Evolutionary conservation across 768 basidiomycete species (phyloP), one percentile per base, ranked within the genome.

Genomic region (Kwoniella dejecticola): DNA sequence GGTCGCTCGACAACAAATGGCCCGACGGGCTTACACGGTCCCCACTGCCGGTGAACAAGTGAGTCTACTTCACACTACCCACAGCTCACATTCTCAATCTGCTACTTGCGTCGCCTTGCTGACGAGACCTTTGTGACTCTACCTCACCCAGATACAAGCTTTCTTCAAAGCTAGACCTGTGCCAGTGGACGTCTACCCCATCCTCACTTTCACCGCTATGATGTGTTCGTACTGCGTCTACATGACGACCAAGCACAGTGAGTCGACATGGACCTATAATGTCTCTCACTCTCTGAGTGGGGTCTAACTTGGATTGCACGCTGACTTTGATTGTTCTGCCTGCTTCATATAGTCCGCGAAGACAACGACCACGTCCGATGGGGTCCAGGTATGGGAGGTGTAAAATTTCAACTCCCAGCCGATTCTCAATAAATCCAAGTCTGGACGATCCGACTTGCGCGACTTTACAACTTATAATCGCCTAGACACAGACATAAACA

Each of bases 161-260:
- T 63, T 67, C 58, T 63, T 67, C 59, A 44, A 53, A 19, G 49
- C 31, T 40, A 38, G 21, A 26, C 67, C 67, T 15, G 55, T 68
- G 8, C 67, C 67, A 38, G 57, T 61, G 21, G 67, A 68, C 48
- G 62, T 50, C 42, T 68, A 68, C 63, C 67, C 67, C 29, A 44
- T 68, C 26, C 40, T 64, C 42, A 62, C 40, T 33, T 55, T 68
- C 50, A 61, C 59, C n/a, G 41, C 63, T 15, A 54, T 52, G 59
- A 64, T 68, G 66, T 63, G 62, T 33, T 67, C 66, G n/a, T 53
- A 44, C 33, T 61, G 60, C 15, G 46, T 50, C 19, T 67, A 60
- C 53, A 62, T 57, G 56, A 31, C 38, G n/a, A 47, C 56, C 29
- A 57, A 57, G 19, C 56, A 57, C 46, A 60, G 58, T 60, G 58